Evolutionary conservation across 2,329 filamentous ascomycete genomes (phyloP), one percentile per base, ranked within the genome.

Genomic region (Xylariales sp.): DNA sequence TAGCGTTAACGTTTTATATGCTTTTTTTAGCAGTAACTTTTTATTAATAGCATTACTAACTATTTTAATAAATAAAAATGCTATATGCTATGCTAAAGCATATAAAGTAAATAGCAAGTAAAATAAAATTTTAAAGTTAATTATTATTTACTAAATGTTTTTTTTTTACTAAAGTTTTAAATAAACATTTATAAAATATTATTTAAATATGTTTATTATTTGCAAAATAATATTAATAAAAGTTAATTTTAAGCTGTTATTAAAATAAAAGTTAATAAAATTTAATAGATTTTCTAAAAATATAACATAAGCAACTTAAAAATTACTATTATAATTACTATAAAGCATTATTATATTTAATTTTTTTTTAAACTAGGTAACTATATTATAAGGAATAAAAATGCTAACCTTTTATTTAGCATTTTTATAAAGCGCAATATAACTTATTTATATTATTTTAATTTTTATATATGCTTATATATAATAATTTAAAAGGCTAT

Each of bases 281-380:
- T 98, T 80, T 92, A 91, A 80, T 78, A 83, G 0, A 81, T 83
- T 32, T 86, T 94, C 72, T 73, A 75, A 39, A 78, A 84, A 5
- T 73, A 77, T 2, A 77, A 78, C 3, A 77, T 45, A 75, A 41
- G 50, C 2, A 1, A 62, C 56, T 86, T 92, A 2, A 92, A 92
- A 77, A 90, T 97, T 75, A 94, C 94, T 0, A 93, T 97, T 10
- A 88, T 97, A 48, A 87, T 98, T 53, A 94, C 93, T 0, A 94
- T 93, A 1, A 99, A 99, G 85, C 91, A 96, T 3, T 96, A 99
- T 73, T 94, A 97, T 75, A 90, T 97, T 61, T 91, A 96, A 16
- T 94, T 97, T 78, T 98, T 98, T 82, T 95, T 96, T 0, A 85
- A 88, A 55, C 79, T 82, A 0, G 80, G 78, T 18, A 84, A 87